A percentile compares a stretch with the other conserved stretches of the same genome.
Evolutionary conservation across 805 yeast genomes (phyloP).

Genomic region (Barnettozyma californica): DNA sequence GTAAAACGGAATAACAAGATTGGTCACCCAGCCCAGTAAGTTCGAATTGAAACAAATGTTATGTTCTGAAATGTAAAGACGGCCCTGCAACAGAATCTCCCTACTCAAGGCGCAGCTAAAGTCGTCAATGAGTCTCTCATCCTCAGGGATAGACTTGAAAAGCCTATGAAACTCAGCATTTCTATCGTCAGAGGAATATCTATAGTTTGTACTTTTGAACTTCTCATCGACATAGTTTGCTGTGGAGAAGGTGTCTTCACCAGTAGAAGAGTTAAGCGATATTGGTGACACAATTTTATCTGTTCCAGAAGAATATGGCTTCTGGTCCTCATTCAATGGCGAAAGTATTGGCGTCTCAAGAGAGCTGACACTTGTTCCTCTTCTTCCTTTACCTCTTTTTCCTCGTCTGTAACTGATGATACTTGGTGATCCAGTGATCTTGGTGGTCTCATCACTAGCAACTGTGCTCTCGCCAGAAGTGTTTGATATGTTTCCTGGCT

Average conservation of each 20-base stretch:
- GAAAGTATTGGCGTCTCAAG: slow-evolving; percentile 13
- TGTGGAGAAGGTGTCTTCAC: slow-evolving; percentile 21
- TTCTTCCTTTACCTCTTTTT: slow-evolving; percentile 9
- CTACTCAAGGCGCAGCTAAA: slow-evolving; percentile 85
- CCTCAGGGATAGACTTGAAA: slow-evolving; percentile 60
- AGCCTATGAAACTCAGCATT: slow-evolving; percentile 72
- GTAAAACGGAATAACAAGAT: slow-evolving; percentile 60
- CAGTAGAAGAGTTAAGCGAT: not conserved
- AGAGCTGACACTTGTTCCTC: slow-evolving; percentile 19
- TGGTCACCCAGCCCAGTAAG: slow-evolving; percentile 87
- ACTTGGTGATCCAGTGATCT: slow-evolving; percentile 16
- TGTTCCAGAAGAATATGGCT: slow-evolving; percentile 8
- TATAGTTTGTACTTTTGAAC: slow-evolving; percentile 51
- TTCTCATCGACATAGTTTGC: slow-evolving; percentile 53
- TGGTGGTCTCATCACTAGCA: slow-evolving; percentile 2
- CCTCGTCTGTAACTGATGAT: slow-evolving; percentile 24
- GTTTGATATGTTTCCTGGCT: not conserved
- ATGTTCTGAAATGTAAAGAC: slow-evolving; percentile 73
- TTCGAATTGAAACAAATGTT: slow-evolving; percentile 83
- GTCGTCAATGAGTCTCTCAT: slow-evolving; percentile 77
- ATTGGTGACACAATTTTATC: not conserved
- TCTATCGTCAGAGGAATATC: slow-evolving; percentile 59
- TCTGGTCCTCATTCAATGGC: slow-evolving; percentile 18
- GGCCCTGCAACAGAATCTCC: slow-evolving; percentile 84
- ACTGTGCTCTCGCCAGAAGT: slow-evolving; percentile 2